Percentiles rank a stretch among this genome's conserved stretches.
Evolutionary conservation across 2,329 filamentous ascomycete genomes (phyloP).

Genomic region (Clarireedia sp.): DNA sequence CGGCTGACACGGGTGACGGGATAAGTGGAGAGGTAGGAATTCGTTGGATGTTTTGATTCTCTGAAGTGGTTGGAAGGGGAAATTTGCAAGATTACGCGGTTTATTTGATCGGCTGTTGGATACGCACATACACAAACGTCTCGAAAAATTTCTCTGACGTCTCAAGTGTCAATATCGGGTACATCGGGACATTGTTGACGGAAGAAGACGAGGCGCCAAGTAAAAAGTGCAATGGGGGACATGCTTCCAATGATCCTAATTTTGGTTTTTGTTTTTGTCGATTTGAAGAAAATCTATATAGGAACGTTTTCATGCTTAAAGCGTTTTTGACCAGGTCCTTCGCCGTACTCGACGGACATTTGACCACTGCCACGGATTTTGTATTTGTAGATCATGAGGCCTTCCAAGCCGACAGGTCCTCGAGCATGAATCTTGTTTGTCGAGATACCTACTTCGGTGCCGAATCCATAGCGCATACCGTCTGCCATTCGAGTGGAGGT

Average conservation of each 20-base stretch:
- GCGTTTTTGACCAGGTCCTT: slow-evolving; percentile 49
- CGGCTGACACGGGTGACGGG: neutral
- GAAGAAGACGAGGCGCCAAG: neutral
- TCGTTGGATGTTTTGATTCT: neutral
- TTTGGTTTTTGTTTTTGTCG: neutral
- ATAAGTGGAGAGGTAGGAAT: slow-evolving; percentile 5
- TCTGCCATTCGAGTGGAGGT: slow-evolving; percentile 90
- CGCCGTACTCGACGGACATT: slow-evolving; percentile 66
- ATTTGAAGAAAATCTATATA: slow-evolving; percentile 12
- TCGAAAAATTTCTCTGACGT: slow-evolving; percentile 1
- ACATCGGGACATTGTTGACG: too few relatives aligned
- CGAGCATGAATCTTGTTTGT: slow-evolving; percentile 97
- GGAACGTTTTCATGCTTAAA: slow-evolving; percentile 49
- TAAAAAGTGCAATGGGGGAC: neutral
- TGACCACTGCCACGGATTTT: slow-evolving; percentile 79
- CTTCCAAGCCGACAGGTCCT: slow-evolving; percentile 88
- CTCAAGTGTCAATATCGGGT: neutral
- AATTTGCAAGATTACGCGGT: neutral
- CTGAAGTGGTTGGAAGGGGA: neutral
- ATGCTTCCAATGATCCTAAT: neutral
- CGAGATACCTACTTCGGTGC: slow-evolving; percentile 95
- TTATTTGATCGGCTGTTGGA: neutral
- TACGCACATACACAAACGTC: neutral
- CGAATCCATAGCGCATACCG: slow-evolving; percentile 95
- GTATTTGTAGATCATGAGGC: slow-evolving; percentile 96